A percentile compares a stretch with the other conserved stretches of the same genome.
Conservation (phyloP, 495 filamentous ascomycete genomes). For the Penicillium mononematosum region DNA sequence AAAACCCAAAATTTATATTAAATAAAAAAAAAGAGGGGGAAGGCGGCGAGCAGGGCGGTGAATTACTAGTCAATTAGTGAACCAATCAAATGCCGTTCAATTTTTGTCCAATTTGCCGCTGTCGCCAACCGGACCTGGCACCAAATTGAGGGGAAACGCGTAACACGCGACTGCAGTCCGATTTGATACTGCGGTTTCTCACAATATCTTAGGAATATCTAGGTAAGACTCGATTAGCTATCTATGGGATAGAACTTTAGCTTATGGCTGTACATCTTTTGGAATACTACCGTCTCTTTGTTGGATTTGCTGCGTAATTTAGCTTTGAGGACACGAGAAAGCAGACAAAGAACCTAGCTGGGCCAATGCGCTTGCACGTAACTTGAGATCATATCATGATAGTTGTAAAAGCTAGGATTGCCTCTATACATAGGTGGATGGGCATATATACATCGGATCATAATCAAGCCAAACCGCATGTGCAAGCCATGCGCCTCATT, state of each 20-base stretch:
- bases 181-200: no score
- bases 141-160: constrained; percentile 14
- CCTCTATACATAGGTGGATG: constrained; percentile 12
- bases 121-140: no score
- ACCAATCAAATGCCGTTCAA: background rate
- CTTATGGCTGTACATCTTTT: background rate
- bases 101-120: background rate
- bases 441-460: constrained; percentile 14
- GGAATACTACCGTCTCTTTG: background rate
- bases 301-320: background rate
- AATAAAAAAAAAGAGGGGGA: background rate
- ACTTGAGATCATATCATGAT: background rate
- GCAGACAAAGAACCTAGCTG: background rate
- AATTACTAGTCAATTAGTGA: background rate
- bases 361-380: background rate
- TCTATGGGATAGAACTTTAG: no score
- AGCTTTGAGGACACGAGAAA: background rate
- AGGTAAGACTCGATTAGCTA: background rate
- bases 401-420: constrained; percentile 2
- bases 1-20: background rate
- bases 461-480: constrained; percentile 12
- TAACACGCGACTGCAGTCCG: constrained; percentile 7
- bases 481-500: constrained; percentile 18
- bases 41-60: background rate
- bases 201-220: background rate